Conservation (phyloP, 257 asterid species). For the Solanum arcanum region DNA sequence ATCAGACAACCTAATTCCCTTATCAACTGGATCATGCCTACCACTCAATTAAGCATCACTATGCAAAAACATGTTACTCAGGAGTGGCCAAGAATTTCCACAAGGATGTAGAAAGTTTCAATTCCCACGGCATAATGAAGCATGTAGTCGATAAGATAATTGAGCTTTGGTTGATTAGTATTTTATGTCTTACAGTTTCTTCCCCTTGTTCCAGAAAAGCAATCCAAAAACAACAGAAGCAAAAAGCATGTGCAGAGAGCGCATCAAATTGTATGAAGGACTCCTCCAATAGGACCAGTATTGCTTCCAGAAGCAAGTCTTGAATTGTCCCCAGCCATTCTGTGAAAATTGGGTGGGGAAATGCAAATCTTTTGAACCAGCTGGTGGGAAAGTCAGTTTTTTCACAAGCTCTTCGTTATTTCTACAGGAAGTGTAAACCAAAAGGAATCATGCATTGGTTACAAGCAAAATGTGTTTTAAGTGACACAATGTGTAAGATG, state of each 20-base stretch:
- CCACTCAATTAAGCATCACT: not conserved
- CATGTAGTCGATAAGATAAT: not conserved
- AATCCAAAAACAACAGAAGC: slow-evolving; percentile 26
- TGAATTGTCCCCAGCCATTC: slow-evolving; percentile 43
- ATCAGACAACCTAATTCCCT: not conserved
- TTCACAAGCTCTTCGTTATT: slow-evolving; percentile 26
- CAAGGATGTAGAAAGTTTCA: not conserved
- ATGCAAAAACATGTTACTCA: not conserved
- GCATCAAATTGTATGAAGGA: slow-evolving; percentile 49
- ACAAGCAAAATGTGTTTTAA: not conserved
- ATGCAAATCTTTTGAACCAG: slow-evolving; percentile 32
- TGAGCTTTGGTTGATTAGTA: not conserved
- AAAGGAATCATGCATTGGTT: not conserved
- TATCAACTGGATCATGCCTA: not conserved
- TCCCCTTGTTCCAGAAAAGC: slow-evolving; percentile 41
- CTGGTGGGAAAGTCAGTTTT: slow-evolving; percentile 20
- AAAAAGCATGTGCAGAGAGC: slow-evolving; percentile 23
- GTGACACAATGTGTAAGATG: not conserved
- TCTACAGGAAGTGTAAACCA: slow-evolving; percentile 13
- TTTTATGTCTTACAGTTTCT: slow-evolving; percentile 25
- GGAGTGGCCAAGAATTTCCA: not conserved
- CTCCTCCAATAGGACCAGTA: slow-evolving; percentile 63
- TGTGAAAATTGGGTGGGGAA: slow-evolving; percentile 35
- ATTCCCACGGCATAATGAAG: not conserved
- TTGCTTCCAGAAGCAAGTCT: slow-evolving; percentile 55